Evolutionary conservation across 305 asterid species (phyloP).

Genomic region (Fraxinus sp.): DNA sequence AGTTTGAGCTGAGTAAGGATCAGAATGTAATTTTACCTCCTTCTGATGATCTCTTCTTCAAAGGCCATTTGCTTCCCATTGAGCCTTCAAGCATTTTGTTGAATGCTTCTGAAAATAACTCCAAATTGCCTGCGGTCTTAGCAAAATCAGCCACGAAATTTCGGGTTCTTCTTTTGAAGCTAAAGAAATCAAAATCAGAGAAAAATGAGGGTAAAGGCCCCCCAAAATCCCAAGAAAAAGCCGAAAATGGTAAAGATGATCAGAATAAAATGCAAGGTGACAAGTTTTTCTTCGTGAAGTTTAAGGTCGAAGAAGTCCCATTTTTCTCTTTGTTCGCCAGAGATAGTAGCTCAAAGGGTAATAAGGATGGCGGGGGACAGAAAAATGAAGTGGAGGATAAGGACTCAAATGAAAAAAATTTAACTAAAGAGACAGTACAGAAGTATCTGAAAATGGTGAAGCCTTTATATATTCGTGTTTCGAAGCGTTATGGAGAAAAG

Average conservation of each 20-base stretch:
- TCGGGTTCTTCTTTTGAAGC: slow-evolving; percentile 66
- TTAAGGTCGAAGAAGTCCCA: slow-evolving; percentile 61
- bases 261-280: slow-evolving; percentile 33
- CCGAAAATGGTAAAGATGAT: slow-evolving; percentile 5
- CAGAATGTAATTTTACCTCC: slow-evolving; percentile 42
- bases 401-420: slow-evolving; percentile 34
- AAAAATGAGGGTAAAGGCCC: slow-evolving; percentile 6
- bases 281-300: slow-evolving; percentile 55
- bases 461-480: slow-evolving; percentile 69
- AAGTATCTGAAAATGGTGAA: slow-evolving; percentile 80
- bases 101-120: slow-evolving; percentile 44
- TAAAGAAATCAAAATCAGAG: slow-evolving; percentile 58
- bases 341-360: slow-evolving; percentile 47
- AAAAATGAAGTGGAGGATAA: slow-evolving; percentile 15
- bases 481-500: slow-evolving; percentile 67
- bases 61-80: slow-evolving; percentile 48
- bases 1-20: slow-evolving; percentile 36
- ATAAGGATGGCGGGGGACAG: slow-evolving; percentile 4
- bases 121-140: slow-evolving; percentile 51
- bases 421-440: slow-evolving; percentile 54
- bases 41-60: slow-evolving; percentile 52
- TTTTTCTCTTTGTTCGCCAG: slow-evolving; percentile 51
- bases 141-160: slow-evolving; percentile 73
- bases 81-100: slow-evolving; percentile 45
- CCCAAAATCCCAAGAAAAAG: slow-evolving; percentile 16